These are phyloP conservation scores for Sporobolomyces pararoseus DNA, from an alignment of 768 basidiomycete species.

Conservation along the genomic window DNA sequence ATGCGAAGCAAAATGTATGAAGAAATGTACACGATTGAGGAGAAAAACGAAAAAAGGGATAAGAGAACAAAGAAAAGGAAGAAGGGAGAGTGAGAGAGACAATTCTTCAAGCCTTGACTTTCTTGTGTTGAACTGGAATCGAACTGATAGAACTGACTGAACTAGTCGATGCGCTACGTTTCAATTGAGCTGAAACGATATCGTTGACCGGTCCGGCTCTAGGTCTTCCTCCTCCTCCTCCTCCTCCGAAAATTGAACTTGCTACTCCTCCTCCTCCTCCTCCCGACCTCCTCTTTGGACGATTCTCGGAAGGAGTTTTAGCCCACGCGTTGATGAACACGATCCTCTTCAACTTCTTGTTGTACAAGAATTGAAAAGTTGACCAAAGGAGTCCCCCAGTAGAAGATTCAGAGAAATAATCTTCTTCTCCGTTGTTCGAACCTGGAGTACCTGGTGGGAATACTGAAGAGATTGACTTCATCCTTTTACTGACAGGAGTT, in stretches of 20 bases:
- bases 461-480: slow-evolving; percentile 39
- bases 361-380: slow-evolving; percentile 91
- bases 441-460: slow-evolving; percentile 18
- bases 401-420: slow-evolving; percentile 30
- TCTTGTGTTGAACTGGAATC: slow-evolving; percentile 30
- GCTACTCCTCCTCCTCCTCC: too few relatives aligned
- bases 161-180: slow-evolving; percentile 36
- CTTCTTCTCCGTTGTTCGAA: slow-evolving; percentile 16
- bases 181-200: slow-evolving; percentile 21
- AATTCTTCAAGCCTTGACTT: slow-evolving; percentile 16
- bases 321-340: slow-evolving; percentile 92
- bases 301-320: slow-evolving; percentile 51
- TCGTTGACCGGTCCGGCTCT: slow-evolving; percentile 6
- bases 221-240: not conserved
- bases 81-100: not conserved
- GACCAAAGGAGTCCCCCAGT: slow-evolving; percentile 83
- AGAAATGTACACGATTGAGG: not conserved
- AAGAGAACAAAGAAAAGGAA: not conserved
- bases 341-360: slow-evolving; percentile 84
- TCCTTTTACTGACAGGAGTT: slow-evolving; percentile 18
- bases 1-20: not conserved
- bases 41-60: not conserved
- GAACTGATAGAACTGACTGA: slow-evolving; percentile 23
- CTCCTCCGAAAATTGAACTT: not conserved
- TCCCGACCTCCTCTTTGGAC: not conserved